Evolutionary conservation across 495 filamentous ascomycete species (phyloP).

Genomic region (Penicillium egyptiacum): DNA sequence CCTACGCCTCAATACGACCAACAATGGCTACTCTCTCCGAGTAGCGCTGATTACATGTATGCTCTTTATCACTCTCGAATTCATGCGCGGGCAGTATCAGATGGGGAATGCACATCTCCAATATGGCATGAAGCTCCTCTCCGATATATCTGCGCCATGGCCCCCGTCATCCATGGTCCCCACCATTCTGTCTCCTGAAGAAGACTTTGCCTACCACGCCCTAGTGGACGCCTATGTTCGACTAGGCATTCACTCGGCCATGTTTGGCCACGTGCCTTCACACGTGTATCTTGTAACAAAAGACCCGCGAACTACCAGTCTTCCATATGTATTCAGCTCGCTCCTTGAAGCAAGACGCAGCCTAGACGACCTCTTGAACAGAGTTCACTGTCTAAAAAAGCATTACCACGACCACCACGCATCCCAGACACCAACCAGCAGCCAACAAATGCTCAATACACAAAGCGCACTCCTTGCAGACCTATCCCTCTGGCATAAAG

Average conservation of each 20-base stretch:
- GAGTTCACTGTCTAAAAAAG: conserved; percentile 20
- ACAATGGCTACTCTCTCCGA: conserved; percentile 18
- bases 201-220: conserved; percentile 27
- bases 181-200: conserved; percentile 10
- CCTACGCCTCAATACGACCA: conserved; percentile 2
- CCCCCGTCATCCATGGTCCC: conserved; percentile 14
- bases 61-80: conserved; percentile 53
- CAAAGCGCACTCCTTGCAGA: conserved; percentile 13
- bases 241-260: conserved; percentile 19
- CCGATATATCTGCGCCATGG: conserved; percentile 7
- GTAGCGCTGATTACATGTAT: conserved; percentile 52
- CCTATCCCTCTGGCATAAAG: conserved; percentile 19
- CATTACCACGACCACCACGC: conserved; percentile 4
- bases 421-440: neutral
- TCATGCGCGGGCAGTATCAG: conserved; percentile 45
- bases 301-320: conserved; percentile 13
- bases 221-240: conserved; percentile 23
- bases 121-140: conserved; percentile 34
- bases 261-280: conserved; percentile 24
- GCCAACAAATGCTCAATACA: conserved; percentile 6
- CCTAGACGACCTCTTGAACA: conserved; percentile 22
- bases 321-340: conserved; percentile 16
- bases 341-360: conserved; percentile 16
- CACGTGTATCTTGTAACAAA: conserved; percentile 18
- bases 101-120: conserved; percentile 48